Evolutionary conservation across 2,329 filamentous ascomycete genomes (phyloP).

Genomic region (Pleoardoris graminearum): DNA sequence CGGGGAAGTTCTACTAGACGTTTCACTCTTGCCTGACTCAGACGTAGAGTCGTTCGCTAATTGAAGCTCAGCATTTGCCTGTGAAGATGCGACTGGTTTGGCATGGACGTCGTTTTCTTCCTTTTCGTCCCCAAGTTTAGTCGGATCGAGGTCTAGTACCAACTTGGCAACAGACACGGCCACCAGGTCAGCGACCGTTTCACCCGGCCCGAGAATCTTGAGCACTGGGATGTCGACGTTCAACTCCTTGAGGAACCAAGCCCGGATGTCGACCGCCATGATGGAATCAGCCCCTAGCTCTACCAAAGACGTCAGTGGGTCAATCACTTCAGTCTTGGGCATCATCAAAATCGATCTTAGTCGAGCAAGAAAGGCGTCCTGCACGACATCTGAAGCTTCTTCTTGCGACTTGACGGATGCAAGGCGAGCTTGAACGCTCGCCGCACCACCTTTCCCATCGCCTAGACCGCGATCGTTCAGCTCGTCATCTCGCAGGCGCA

Average conservation of each 20-base stretch:
- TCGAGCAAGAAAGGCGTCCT: slow-evolving; percentile 10
- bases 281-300: slow-evolving; percentile 48
- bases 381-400: slow-evolving; percentile 13
- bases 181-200: slow-evolving; percentile 6
- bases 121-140: neutral
- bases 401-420: slow-evolving; percentile 15
- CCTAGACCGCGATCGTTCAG: neutral
- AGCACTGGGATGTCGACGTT: slow-evolving; percentile 53
- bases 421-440: neutral
- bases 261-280: slow-evolving; percentile 47
- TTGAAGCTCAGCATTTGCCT: neutral
- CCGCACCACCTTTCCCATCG: neutral
- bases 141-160: neutral
- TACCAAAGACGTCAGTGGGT: slow-evolving; percentile 44
- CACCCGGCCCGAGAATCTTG: slow-evolving; percentile 37
- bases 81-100: neutral
- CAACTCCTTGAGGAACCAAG: slow-evolving; percentile 56
- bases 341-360: slow-evolving; percentile 11
- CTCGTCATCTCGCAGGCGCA: slow-evolving; percentile 5
- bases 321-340: slow-evolving; percentile 28
- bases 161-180: neutral
- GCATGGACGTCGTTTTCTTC: neutral
- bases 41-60: neutral
- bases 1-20: slow-evolving; percentile 3
- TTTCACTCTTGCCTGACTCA: neutral